phyloP scores from a whole-genome alignment of 371 early-diverging fungal genomes.

The Saksenaea vasiformis region DNA sequence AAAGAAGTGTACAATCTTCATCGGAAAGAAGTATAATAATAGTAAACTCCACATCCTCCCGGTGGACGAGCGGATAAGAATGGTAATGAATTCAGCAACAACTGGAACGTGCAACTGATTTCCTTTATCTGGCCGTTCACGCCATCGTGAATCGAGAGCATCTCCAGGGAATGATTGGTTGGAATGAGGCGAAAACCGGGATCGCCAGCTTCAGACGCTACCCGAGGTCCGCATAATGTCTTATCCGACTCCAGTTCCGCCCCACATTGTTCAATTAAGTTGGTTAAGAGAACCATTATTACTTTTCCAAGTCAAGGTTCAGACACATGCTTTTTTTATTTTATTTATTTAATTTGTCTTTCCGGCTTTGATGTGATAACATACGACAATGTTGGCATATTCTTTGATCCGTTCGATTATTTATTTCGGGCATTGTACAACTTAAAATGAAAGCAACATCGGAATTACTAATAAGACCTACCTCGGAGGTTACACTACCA shows the following conservation, averaged over 20 bases:
- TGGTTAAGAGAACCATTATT: not conserved
- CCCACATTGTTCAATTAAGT: not conserved
- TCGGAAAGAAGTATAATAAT: no score
- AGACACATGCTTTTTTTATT: not conserved
- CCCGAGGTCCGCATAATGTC: constrained; percentile 5
- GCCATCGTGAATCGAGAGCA: not conserved
- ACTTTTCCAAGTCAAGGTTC: not conserved
- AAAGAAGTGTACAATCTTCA: no score
- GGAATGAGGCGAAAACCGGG: not conserved
- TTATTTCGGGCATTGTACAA: not conserved
- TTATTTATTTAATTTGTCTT: not conserved
- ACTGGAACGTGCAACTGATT: not conserved
- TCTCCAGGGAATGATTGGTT: not conserved
- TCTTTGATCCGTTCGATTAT: not conserved
- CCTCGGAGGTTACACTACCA: not conserved
- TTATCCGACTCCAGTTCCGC: not conserved
- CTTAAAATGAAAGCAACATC: not conserved
- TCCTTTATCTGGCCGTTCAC: not conserved
- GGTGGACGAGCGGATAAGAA: no score
- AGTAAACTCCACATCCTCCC: no score
- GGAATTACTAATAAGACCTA: not conserved
- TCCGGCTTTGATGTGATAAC: no score
- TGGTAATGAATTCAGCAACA: no score
- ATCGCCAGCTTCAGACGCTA: not conserved
- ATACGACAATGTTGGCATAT: not conserved